Conservation (phyloP, 345 rosid genomes). For the Eucalyptus marginata region DNA sequence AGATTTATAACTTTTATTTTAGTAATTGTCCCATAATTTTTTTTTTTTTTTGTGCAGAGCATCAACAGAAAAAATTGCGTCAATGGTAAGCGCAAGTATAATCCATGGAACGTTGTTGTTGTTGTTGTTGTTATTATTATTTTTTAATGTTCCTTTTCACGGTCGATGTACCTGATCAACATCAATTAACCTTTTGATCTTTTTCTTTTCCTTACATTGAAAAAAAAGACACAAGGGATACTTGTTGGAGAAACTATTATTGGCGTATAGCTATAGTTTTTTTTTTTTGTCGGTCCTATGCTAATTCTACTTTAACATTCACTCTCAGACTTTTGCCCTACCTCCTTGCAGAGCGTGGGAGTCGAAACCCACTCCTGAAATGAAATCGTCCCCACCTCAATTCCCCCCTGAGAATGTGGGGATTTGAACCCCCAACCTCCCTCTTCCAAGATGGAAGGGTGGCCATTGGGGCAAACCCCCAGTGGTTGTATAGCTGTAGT, state of each 20-base stretch:
- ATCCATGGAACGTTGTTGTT: background rate
- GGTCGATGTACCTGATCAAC: background rate
- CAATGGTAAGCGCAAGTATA: background rate
- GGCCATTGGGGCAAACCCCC: no score
- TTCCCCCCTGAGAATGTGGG: no score
- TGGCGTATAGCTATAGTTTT: background rate
- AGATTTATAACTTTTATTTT: background rate
- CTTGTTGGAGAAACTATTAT: background rate
- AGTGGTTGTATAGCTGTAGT: background rate
- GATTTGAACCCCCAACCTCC: no score
- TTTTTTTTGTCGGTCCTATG: no score
- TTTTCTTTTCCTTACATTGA: background rate
- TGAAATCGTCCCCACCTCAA: no score
- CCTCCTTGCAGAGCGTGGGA: no score
- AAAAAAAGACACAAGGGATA: background rate
- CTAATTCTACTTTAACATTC: no score
- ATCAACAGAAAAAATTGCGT: background rate
- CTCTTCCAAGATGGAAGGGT: no score
- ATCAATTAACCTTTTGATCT: background rate
- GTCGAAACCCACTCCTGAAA: no score
- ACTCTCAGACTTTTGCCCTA: no score
- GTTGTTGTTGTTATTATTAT: fast-evolving
- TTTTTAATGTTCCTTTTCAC: background rate
- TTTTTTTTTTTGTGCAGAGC: background rate
- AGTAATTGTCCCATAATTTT: background rate